These are phyloP conservation scores for Lipomyces sp. DNA, from an alignment of 805 yeast species.

Conservation along the genomic window DNA sequence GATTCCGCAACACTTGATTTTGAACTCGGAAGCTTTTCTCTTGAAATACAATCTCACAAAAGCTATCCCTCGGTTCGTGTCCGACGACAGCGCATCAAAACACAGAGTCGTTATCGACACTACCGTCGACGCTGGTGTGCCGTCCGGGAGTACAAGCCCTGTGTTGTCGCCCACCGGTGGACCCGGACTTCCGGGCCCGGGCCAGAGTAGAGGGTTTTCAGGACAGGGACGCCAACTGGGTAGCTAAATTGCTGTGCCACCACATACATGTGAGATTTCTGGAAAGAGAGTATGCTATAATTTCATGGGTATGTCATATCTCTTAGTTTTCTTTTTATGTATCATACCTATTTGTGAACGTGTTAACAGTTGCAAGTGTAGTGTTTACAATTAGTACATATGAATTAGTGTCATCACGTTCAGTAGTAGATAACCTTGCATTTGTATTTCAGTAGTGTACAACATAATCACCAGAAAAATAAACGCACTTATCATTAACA, in stretches of 20 bases:
- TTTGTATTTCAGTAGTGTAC: neutral
- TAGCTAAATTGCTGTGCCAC: neutral
- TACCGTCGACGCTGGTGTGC: constrained; percentile 34
- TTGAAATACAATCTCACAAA: constrained; percentile 19
- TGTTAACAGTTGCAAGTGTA: too few relatives aligned
- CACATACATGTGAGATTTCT: neutral
- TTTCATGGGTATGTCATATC: neutral
- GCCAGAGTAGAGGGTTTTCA: constrained; percentile 10
- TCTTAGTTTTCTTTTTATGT: neutral
- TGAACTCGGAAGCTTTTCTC: constrained; percentile 19
- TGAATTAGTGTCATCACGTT: neutral
- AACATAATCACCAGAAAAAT: neutral
- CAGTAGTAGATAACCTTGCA: neutral
- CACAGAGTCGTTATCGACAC: constrained; percentile 34
- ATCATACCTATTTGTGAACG: neutral
- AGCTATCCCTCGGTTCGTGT: constrained; percentile 30
- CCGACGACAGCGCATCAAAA: constrained; percentile 35
- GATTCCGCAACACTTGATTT: constrained; percentile 24
- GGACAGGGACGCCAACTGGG: constrained; percentile 33
- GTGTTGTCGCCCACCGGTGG: constrained; percentile 18
- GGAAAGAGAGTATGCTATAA: neutral
- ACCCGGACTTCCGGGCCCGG: neutral
- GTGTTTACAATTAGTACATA: too few relatives aligned
- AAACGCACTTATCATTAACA: neutral
- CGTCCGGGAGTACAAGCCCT: constrained; percentile 33